Conservation (phyloP, 2,329 filamentous ascomycete species). For the Aspergillus novofumigatus region DNA sequence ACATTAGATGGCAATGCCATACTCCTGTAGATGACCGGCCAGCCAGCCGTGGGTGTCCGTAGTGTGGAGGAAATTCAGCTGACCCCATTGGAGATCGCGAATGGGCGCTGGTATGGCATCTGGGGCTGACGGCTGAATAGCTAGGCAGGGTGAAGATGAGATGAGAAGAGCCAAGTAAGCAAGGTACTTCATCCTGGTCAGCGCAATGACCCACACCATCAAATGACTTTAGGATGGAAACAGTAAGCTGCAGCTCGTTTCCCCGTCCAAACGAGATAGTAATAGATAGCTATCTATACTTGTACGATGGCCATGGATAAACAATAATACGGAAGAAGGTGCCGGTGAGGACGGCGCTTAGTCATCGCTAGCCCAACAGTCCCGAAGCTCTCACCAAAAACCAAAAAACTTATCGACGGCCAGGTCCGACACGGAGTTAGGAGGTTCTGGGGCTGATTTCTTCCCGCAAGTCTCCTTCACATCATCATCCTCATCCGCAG, state of each 20-base stretch:
- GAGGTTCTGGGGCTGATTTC: conserved; percentile 5
- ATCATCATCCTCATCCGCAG: conserved; percentile 8
- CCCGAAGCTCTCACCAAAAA: conserved; percentile 25
- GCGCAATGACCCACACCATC: background rate
- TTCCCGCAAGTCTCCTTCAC: conserved; percentile 7
- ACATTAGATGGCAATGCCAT: conserved; percentile 25
- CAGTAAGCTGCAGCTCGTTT: background rate
- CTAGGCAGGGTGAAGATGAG: conserved; percentile 31
- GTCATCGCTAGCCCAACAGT: conserved; percentile 34
- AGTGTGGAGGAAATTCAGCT: conserved; percentile 95
- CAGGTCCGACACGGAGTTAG: conserved; percentile 8
- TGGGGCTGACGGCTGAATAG: conserved; percentile 76
- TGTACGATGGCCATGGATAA: background rate
- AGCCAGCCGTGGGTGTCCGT: conserved; percentile 97
- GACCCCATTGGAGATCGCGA: conserved; percentile 82
- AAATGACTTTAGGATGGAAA: background rate
- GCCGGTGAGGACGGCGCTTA: conserved; percentile 34
- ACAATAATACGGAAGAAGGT: conserved; percentile 25
- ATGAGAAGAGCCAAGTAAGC: conserved; percentile 13
- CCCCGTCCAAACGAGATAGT: background rate
- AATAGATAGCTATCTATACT: background rate
- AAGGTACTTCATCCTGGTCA: background rate
- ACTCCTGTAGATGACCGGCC: conserved; percentile 88
- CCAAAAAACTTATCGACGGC: conserved; percentile 12
- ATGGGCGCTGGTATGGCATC: conserved; percentile 74